A percentile compares a stretch with the other conserved stretches of the same genome.
phyloP scores from a whole-genome alignment of 2,329 filamentous ascomycete species.

The Phoma herbarum region DNA sequence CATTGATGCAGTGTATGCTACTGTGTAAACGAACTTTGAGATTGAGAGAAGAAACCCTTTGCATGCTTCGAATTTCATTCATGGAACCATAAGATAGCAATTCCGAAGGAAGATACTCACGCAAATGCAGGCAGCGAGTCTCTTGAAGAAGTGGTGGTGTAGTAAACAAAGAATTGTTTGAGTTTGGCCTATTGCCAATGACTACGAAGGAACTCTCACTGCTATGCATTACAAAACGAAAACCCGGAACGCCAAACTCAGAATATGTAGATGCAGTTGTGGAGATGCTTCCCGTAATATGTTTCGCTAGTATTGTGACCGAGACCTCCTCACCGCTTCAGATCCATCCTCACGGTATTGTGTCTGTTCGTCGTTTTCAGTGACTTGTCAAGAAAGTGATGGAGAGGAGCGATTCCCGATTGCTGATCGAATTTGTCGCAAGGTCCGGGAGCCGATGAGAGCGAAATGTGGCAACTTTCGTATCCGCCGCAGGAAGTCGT shows the following conservation, averaged over 20 bases:
- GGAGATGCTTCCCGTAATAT: not conserved
- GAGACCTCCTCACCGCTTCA: not conserved
- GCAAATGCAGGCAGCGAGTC: not conserved
- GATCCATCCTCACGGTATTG: not conserved
- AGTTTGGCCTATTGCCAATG: not conserved
- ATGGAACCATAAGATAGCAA: not conserved
- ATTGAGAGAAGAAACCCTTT: not conserved
- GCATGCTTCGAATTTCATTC: not conserved
- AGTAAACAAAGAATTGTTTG: not conserved
- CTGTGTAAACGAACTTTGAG: not conserved
- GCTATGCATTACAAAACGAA: conserved; percentile 6
- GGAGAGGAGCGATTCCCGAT: not conserved
- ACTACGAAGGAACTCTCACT: not conserved
- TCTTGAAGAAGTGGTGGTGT: not conserved
- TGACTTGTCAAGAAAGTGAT: not conserved
- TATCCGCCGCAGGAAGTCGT: not conserved
- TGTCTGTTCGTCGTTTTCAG: not conserved
- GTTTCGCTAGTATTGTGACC: not conserved
- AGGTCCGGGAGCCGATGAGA: not conserved
- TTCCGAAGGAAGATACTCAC: not conserved
- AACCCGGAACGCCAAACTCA: not conserved
- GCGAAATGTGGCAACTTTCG: not conserved
- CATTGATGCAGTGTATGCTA: not conserved
- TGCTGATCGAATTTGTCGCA: not conserved
- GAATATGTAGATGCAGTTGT: conserved; percentile 8